Conservation (phyloP, 306 rosid genomes). For the Rubus idaeus region DNA sequence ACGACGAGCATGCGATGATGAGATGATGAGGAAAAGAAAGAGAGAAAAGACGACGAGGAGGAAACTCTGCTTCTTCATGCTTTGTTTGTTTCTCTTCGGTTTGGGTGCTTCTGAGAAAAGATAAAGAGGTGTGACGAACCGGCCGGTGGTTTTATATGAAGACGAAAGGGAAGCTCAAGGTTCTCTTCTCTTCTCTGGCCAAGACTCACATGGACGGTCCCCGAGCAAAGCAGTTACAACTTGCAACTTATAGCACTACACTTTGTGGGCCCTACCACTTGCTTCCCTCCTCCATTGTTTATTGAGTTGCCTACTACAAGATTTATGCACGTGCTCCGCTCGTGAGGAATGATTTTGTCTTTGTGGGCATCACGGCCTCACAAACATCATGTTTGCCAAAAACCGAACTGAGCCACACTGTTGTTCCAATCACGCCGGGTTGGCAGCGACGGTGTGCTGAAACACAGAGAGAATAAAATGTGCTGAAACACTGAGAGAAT, state of each 20-base stretch:
- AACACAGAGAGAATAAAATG: no score
- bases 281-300: no score
- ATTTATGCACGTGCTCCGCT: no score
- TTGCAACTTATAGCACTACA: slow-evolving; percentile 2
- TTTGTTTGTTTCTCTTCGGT: slow-evolving; percentile 1
- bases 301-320: no score
- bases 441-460: no score
- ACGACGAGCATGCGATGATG: slow-evolving; percentile 35
- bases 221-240: slow-evolving; percentile 14
- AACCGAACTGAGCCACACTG: no score
- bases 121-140: neutral
- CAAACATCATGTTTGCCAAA: no score
- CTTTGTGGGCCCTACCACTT: slow-evolving; percentile 25
- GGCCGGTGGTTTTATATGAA: slow-evolving; percentile 7
- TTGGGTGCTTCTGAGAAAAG: neutral
- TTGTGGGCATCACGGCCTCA: no score
- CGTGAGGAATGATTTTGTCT: no score
- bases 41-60: slow-evolving; percentile 29
- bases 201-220: slow-evolving; percentile 23
- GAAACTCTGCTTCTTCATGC: slow-evolving; percentile 39
- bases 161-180: neutral
- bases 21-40: slow-evolving; percentile 36
- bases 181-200: neutral
- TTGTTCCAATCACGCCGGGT: no score
- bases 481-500: no score